Evolutionary conservation across 176 grass and related monocot genomes (phyloP).

Genomic region (Ananas comosus): DNA sequence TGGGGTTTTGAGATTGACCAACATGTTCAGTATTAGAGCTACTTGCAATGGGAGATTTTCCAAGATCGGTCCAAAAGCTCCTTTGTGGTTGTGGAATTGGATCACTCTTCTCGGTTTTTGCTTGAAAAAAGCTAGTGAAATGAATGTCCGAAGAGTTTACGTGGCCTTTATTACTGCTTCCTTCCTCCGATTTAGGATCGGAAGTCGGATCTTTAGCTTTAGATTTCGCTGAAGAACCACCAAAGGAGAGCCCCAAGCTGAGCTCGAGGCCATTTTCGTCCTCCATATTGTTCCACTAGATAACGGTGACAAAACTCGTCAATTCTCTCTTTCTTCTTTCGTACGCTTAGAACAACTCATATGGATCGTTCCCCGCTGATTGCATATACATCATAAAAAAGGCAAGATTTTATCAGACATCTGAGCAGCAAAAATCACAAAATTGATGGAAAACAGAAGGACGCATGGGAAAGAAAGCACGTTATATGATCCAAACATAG

Average conservation of each 20-base stretch:
- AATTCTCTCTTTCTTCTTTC: slow-evolving; percentile 9
- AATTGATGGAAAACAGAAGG: not conserved
- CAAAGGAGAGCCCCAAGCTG: slow-evolving; percentile 81
- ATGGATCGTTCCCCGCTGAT: not conserved
- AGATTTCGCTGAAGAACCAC: slow-evolving; percentile 48
- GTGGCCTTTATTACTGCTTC: slow-evolving; percentile 49
- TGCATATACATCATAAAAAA: not conserved
- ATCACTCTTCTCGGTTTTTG: slow-evolving; percentile 24
- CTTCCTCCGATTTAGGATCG: slow-evolving; percentile 54
- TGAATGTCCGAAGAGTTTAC: slow-evolving; percentile 44
- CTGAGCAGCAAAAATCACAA: not conserved
- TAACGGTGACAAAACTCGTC: not conserved
- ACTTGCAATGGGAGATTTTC: slow-evolving; percentile 25
- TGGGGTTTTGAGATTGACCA: slow-evolving; percentile 28
- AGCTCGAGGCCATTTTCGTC: slow-evolving; percentile 86
- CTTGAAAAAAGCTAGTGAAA: slow-evolving; percentile 52
- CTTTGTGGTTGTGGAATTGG: slow-evolving; percentile 26
- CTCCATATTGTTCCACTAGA: slow-evolving; percentile 45
- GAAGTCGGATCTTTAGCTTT: slow-evolving; percentile 40
- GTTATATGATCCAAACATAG: not conserved
- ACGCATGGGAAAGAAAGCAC: not conserved
- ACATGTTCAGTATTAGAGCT: slow-evolving; percentile 20
- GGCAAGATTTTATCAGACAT: not conserved
- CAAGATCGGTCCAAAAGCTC: slow-evolving; percentile 52
- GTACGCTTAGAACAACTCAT: not conserved